A percentile compares a stretch with the other conserved stretches of the same genome.
phyloP scores from a whole-genome alignment of 306 rosid species.

The Arachis stenosperma region DNA sequence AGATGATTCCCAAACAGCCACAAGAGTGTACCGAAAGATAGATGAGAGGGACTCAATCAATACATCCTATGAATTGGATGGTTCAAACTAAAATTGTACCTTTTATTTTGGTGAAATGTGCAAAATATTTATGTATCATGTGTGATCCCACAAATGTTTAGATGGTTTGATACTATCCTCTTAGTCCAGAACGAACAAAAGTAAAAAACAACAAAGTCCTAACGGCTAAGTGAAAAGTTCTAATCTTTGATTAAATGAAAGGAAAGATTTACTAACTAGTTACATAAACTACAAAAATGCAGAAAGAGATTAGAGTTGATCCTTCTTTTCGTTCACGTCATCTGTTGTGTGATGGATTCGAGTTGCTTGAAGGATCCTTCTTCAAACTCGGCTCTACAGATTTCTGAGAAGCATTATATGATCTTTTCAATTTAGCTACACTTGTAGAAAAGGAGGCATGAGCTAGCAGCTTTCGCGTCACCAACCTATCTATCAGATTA shows the following conservation, averaged over 20 bases:
- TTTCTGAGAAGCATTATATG: constrained; percentile 47
- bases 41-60: no score
- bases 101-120: background rate
- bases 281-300: constrained; percentile 44
- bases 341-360: constrained; percentile 76
- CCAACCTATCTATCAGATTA: constrained; percentile 37
- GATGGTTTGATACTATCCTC: constrained; percentile 31
- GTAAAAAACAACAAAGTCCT: constrained; percentile 9
- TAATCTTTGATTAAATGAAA: constrained; percentile 29
- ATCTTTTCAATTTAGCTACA: constrained; percentile 40
- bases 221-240: constrained; percentile 7
- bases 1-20: no score
- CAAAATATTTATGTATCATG: constrained; percentile 2
- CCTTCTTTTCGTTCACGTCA: constrained; percentile 42
- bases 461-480: constrained; percentile 55
- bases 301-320: constrained; percentile 38
- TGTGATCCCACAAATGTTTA: constrained; percentile 32
- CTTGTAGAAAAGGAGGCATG: constrained; percentile 43
- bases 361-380: constrained; percentile 63
- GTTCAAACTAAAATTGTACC: constrained; percentile 6
- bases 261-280: constrained; percentile 49
- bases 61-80: no score
- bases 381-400: constrained; percentile 58
- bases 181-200: background rate
- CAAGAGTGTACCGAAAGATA: no score